Percentiles rank a stretch among this genome's conserved stretches.
Conservation (phyloP, 345 rosid species). For the Eucalyptus urophylla region DNA sequence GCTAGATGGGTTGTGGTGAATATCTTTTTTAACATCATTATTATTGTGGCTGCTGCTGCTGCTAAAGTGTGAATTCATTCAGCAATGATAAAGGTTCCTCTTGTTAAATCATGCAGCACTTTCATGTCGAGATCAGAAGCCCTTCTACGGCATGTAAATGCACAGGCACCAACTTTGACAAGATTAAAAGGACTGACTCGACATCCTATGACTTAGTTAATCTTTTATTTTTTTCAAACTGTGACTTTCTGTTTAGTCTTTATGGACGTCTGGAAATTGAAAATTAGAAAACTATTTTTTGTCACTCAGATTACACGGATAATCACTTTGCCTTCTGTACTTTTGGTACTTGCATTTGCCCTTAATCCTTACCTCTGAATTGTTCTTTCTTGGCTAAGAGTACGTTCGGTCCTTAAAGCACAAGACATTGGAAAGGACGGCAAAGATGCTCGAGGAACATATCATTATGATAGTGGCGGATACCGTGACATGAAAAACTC, state of each 20-base stretch:
- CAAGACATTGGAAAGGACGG: not conserved
- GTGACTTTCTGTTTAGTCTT: not conserved
- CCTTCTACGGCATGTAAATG: not conserved
- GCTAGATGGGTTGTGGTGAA: not conserved
- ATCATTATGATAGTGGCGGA: rapidly evolving
- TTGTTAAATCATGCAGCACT: not conserved
- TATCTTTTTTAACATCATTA: not conserved
- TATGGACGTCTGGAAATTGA: not conserved
- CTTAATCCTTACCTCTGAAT: not conserved
- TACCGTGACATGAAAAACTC: not conserved
- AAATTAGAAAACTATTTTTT: not conserved
- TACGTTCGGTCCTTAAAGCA: not conserved
- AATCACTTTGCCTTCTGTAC: not conserved
- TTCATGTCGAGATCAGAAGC: not conserved
- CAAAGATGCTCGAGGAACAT: not conserved
- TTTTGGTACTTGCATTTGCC: not conserved
- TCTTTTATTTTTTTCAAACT: not conserved
- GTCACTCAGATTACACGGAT: not conserved
- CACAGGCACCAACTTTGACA: not conserved
- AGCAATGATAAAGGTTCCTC: not conserved
- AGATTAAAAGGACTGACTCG: not conserved
- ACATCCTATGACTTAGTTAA: not conserved
- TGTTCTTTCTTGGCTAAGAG: not conserved
- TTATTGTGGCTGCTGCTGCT: not conserved
- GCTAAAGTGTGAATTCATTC: not conserved